Evolutionary conservation across 192 early-diverging fungal genomes (phyloP), one percentile per base, ranked within the genome.

Genomic region (Dispira parvispora): DNA sequence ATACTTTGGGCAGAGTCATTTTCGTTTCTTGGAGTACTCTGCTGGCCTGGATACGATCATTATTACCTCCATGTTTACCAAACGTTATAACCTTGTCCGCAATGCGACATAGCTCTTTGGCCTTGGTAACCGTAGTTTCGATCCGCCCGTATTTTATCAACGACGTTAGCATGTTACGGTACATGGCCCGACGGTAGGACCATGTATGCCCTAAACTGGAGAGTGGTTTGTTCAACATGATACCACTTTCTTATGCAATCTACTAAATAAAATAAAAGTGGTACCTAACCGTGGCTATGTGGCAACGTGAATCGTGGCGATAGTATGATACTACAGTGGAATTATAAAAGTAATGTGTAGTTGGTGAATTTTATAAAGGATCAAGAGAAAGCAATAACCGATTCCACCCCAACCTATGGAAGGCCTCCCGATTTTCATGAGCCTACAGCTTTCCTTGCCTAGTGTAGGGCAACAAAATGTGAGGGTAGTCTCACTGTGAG

Each of bases 121-220:
- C 96, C 68, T 92, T 91, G 4, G 96, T 82, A 12, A 93, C 68
- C 0, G 96, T 99, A 11, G 96, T 99, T 66, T 88, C 83, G 46
- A 99, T 88, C 60, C 89, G 82, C 65, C 91, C 93, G 71, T 92
- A 74, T 66, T 85, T 75, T 64, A 99, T 84, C 25, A 96, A 78
- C 38, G 87, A 80, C 54, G 89, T 84, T 28, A 84, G 82, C 73
- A 94, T 75, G 71, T 92, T 95, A 60, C 88, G 75, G 28, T 92
- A 74, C 70, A 95, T 77, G 42, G 84, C 80, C 63, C 79, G 79
- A 63, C 92, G 78, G 71, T 91, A 85, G 2, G 75, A 32, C 58
- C 58, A 61, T 25, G 58, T 61, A 21, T 61, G 43, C 5, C 58
- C 58, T 5, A 32, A n/a, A 20, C 58, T 61, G 32, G 38, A 43